A percentile compares a stretch with the other conserved stretches of the same genome.
phyloP scores from a whole-genome alignment of 768 basidiomycete genomes.

The Trametopsis cervina region DNA sequence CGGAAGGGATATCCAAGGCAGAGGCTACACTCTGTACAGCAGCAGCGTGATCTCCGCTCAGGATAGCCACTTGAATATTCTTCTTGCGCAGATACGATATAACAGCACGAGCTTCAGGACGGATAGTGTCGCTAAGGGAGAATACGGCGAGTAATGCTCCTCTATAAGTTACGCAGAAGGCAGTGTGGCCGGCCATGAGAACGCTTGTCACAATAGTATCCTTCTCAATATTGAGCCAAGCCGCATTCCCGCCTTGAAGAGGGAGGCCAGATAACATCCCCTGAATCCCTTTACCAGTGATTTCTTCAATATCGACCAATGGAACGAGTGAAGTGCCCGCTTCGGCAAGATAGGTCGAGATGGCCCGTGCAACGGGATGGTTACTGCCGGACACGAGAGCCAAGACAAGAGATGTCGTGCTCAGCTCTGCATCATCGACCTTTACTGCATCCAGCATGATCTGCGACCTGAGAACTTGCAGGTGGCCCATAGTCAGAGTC shows the following conservation, averaged over 20 bases:
- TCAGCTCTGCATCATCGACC: not conserved
- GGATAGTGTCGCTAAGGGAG: constrained; percentile 37
- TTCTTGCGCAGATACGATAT: constrained; percentile 28
- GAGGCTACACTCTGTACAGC: constrained; percentile 37
- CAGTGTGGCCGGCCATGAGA: constrained; percentile 34
- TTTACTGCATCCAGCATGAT: constrained; percentile 11
- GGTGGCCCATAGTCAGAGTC: constrained; percentile 40
- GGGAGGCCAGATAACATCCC: constrained; percentile 25
- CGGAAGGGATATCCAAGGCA: constrained; percentile 30
- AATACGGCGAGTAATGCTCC: constrained; percentile 27
- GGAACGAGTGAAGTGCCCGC: constrained; percentile 4
- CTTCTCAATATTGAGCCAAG: constrained; percentile 25
- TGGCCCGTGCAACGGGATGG: constrained; percentile 30
- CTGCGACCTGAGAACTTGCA: constrained; percentile 31
- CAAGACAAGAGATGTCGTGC: constrained; percentile 15
- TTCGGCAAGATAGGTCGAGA: constrained; percentile 24
- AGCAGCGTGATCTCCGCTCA: constrained; percentile 41
- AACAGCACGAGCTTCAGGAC: constrained; percentile 33
- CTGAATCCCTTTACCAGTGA: constrained; percentile 31
- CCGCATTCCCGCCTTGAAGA: constrained; percentile 31
- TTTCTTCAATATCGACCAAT: constrained; percentile 18
- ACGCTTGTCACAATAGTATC: constrained; percentile 26
- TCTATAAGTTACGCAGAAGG: constrained; percentile 33
- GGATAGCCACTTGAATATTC: constrained; percentile 36
- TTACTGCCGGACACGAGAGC: constrained; percentile 27